Percentiles rank a stretch among this genome's conserved stretches.
Evolutionary conservation across 106 monocot genomes (phyloP).

Genomic region (Amphibolis antarctica): DNA sequence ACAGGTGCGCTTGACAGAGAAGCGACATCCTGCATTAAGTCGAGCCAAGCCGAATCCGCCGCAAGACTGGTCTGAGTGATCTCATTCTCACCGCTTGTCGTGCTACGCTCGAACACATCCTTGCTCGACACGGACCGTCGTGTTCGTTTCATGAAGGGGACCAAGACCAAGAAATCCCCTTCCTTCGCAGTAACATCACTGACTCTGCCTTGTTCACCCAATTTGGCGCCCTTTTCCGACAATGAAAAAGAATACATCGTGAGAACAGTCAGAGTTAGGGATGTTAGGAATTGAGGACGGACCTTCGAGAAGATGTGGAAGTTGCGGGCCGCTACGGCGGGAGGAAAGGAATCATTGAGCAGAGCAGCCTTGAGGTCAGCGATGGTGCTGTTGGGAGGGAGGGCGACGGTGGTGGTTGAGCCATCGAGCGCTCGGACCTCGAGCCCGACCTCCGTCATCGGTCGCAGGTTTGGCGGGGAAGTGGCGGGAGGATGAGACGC

Average conservation of each 20-base stretch:
- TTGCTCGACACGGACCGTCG: conserved; percentile 5
- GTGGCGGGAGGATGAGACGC: too few relatives aligned
- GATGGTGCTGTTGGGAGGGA: conserved; percentile 35
- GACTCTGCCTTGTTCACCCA: conserved; percentile 31
- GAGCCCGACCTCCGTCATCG: conserved; percentile 6
- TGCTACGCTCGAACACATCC: neutral
- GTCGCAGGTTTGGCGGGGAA: too few relatives aligned
- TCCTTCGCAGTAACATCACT: conserved; percentile 7
- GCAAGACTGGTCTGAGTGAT: conserved; percentile 6
- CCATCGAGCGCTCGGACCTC: conserved; percentile 59
- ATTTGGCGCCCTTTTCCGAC: conserved; percentile 29
- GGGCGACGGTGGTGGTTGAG: conserved; percentile 21
- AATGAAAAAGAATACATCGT: neutral
- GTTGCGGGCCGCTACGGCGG: conserved; percentile 37
- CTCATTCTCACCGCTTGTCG: neutral
- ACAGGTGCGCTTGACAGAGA: conserved; percentile 20
- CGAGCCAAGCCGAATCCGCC: conserved; percentile 52
- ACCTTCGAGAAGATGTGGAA: conserved; percentile 88
- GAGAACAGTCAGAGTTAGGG: too few relatives aligned
- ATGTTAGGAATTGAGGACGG: neutral
- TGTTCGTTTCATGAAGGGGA: conserved; percentile 65
- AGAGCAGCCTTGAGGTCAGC: conserved; percentile 37
- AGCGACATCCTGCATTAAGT: conserved; percentile 63
- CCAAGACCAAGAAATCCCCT: conserved; percentile 60
- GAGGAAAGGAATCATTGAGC: conserved; percentile 41